These are phyloP conservation scores for Starmera caribaea DNA, from an alignment of 805 yeast species.

Conservation along the genomic window DNA sequence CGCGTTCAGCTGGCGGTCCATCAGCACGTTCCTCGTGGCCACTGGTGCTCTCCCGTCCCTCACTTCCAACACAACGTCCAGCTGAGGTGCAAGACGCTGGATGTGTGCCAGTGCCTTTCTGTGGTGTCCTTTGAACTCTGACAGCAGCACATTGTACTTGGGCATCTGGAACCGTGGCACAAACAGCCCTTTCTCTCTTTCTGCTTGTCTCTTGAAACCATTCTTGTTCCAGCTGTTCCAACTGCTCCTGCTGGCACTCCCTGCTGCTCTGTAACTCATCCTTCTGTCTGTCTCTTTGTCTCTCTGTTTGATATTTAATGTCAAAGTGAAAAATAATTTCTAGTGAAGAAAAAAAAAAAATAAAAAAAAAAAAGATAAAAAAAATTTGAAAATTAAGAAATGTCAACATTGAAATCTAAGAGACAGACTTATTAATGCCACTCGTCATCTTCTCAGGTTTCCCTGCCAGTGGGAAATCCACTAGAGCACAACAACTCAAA, in stretches of 20 bases:
- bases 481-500: conserved; percentile 52
- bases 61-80: conserved; percentile 75
- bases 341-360: no score
- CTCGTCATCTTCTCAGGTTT: conserved; percentile 73
- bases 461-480: conserved; percentile 80
- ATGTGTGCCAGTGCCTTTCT: conserved; percentile 58
- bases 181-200: conserved; percentile 26
- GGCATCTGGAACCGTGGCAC: conserved; percentile 71
- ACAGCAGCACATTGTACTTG: conserved; percentile 51
- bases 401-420: no score
- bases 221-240: no score
- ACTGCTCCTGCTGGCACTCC: no score
- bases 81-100: conserved; percentile 67
- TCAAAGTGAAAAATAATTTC: no score
- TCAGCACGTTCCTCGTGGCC: conserved; percentile 69
- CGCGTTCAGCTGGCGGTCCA: conserved; percentile 53
- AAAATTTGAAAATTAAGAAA: no score
- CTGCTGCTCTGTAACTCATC: no score
- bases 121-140: conserved; percentile 90
- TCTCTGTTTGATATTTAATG: no score
- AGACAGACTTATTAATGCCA: conserved; percentile 53
- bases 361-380: no score
- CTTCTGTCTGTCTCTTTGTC: no score
- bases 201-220: no score
- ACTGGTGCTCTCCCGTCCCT: conserved; percentile 88